Base-by-base conservation (phyloP, 2,329 filamentous ascomycete species). In the Pseudopyrenochaeta lycopersici region DNA sequence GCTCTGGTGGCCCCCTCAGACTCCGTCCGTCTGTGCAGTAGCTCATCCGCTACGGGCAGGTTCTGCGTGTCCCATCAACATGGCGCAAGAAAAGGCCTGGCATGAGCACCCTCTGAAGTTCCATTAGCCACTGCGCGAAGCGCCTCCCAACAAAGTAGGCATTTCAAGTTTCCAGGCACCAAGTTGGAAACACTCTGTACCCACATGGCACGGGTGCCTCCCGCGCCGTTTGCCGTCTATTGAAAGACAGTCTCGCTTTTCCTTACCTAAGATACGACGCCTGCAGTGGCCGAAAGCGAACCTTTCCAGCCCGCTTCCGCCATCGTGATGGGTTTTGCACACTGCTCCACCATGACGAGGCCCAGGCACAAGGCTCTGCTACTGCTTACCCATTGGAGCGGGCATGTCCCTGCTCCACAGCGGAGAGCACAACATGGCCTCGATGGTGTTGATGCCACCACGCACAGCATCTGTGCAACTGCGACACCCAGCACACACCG, bases 371-470 rank as follows among this genome's bases (percentile, higher is more conserved):
- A 32, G 36, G n/a, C 44, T 44, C 31, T 40, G 30, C 23, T 38
- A 40, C 49, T 43, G 52, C 46, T 53, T 46, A 23, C 41, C n/a
- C 42, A 53, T 61, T 54, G 52, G 51, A 49, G 51, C 58, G 57
- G 50, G 45, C 55, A 29, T 49, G 17, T 35, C 39, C 56, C 42
- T 56, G 55, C 46, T 63, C 52, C 29, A 27, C 39, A 44, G n/a
- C 40, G 31, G 39, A 49, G 41, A 50, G 62, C 60, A 64, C 64
- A 56, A 54, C 65, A 65, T 66, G 54, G 35, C 42, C 27, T 47
- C 58, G 56, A 39, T 54, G 58, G 58, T 68, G 68, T 72, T 72
- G 68, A 69, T 66, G 60, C 58, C 61, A 67, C 68, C 49, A 32
- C 50, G 59, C 63, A 71, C 69, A 51, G 56, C 70, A 58, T 66